Conservation (phyloP, 768 basidiomycete genomes). For the Boletus tylopilopsis region DNA sequence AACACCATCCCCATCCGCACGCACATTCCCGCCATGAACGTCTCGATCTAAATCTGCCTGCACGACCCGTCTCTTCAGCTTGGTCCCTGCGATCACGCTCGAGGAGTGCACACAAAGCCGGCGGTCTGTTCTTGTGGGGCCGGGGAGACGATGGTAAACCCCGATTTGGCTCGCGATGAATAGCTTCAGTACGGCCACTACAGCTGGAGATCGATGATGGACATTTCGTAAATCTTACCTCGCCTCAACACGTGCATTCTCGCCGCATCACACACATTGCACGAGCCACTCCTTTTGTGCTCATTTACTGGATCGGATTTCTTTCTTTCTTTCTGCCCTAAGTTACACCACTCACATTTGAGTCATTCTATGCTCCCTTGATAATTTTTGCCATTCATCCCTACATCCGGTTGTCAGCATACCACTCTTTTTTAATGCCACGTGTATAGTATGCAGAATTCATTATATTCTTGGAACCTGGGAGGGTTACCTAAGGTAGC, state of each 20-base stretch:
- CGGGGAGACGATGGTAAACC: constrained; percentile 60
- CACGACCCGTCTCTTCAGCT: constrained; percentile 72
- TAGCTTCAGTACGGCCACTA: constrained; percentile 19
- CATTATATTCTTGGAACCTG: too few relatives aligned
- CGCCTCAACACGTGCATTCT: not conserved
- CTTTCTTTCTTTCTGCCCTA: not conserved
- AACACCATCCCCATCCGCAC: constrained; percentile 50
- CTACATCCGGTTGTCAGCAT: constrained; percentile 10
- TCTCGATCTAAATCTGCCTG: constrained; percentile 45
- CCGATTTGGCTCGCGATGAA: constrained; percentile 62
- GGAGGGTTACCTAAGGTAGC: too few relatives aligned
- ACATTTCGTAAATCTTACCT: not conserved
- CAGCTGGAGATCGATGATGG: constrained; percentile 24
- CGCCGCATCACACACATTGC: not conserved
- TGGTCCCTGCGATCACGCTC: constrained; percentile 84
- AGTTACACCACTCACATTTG: constrained; percentile 17
- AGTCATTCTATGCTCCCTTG: constrained; percentile 30
- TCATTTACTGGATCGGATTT: constrained; percentile 4
- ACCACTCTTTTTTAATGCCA: constrained; percentile 13
- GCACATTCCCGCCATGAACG: constrained; percentile 52
- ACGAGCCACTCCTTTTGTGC: constrained; percentile 1
- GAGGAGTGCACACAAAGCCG: constrained; percentile 68
- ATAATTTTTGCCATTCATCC: constrained; percentile 28
- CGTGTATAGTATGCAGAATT: constrained; percentile 31
- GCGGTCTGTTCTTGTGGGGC: constrained; percentile 70